A percentile compares a stretch with the other conserved stretches of the same genome.
Evolutionary conservation across 352 stramenopile genomes (phyloP).

Genomic region (Globisporangium solare): DNA sequence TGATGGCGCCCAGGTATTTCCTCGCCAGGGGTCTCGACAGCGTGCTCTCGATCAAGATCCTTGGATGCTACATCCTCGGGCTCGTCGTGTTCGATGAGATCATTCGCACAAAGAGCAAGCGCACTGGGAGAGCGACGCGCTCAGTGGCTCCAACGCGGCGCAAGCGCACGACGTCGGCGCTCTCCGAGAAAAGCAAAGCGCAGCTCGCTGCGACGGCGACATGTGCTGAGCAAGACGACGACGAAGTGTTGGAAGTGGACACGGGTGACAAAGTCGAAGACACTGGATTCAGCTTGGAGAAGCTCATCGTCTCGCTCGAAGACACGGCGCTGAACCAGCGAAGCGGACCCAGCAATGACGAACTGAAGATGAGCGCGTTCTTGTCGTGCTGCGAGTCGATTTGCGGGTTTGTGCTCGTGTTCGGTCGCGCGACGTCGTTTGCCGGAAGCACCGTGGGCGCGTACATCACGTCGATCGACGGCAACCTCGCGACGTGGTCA

Average conservation of each 20-base stretch:
- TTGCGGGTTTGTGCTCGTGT: conserved; percentile 69
- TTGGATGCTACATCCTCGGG: conserved; percentile 40
- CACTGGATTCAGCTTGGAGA: conserved; percentile 37
- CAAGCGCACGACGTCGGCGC: not conserved
- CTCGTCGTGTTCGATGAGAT: conserved; percentile 55
- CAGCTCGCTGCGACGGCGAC: not conserved
- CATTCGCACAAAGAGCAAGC: conserved; percentile 17
- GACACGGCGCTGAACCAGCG: conserved; percentile 26
- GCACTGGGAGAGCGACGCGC: not conserved
- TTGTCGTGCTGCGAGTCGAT: conserved; percentile 53
- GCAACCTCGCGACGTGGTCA: conserved; percentile 53
- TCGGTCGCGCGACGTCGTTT: conserved; percentile 78
- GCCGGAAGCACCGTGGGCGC: conserved; percentile 66
- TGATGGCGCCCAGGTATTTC: conserved; percentile 3
- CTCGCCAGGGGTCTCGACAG: conserved; percentile 35
- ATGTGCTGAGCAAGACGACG: conserved; percentile 27
- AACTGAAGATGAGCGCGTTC: conserved; percentile 47
- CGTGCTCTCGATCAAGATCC: conserved; percentile 44
- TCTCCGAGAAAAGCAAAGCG: not conserved
- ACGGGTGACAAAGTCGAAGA: conserved; percentile 38
- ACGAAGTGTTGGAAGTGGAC: conserved; percentile 53
- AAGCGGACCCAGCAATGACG: conserved; percentile 18
- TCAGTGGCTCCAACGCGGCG: not conserved
- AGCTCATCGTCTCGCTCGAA: conserved; percentile 38
- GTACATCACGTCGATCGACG: conserved; percentile 69